Base-by-base conservation (phyloP, 139 green algal species). In the Closterium sp. region DNA sequence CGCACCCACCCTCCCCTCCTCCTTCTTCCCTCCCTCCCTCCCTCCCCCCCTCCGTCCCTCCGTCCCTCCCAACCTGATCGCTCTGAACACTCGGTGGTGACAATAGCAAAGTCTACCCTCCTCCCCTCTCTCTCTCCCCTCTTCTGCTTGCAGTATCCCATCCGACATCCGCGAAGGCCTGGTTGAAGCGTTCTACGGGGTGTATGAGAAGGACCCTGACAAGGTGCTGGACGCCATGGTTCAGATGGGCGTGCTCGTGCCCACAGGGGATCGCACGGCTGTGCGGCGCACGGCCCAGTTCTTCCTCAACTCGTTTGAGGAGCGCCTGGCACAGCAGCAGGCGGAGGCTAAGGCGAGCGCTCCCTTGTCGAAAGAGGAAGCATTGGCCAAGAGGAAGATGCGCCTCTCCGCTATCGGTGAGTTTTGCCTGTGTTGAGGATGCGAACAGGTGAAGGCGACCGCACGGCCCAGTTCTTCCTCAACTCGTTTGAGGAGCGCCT, bases 381-480 rank as follows among this genome's bases (percentile, higher is more conserved):
- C 91, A 27, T 91, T 94, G 87, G 86, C 86, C 17, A 95, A 96
- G 92, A 94, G 97, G 86, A 98, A 98, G 95, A 91, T 97, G 94
- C 98, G 99, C 92, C 95, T 99, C 50, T 45, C 86, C 0, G 45
- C 86, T 85, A 95, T 95, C 30, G 91, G 93, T 91, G 21, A 93
- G 96, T 62, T n/a, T n/a, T n/a, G n/a, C n/a, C n/a, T n/a, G n/a
- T n/a, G n/a, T n/a, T n/a, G n/a, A n/a, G n/a, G n/a, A n/a, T n/a
- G n/a, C n/a, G n/a, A n/a, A n/a, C n/a, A n/a, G n/a, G n/a, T n/a
- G n/a, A n/a, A n/a, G n/a, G n/a, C n/a, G n/a, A 96, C 30, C 94
- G 98, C 34, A 99, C 98, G 10, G 98, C 97, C 10, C 95, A 98
- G 86, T 99, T 99, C 97, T 99, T 99, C 97, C 96, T 99, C 30